phyloP scores from a whole-genome alignment of 805 yeast species.

The Schwanniomyces pseudopolymorphus region DNA sequence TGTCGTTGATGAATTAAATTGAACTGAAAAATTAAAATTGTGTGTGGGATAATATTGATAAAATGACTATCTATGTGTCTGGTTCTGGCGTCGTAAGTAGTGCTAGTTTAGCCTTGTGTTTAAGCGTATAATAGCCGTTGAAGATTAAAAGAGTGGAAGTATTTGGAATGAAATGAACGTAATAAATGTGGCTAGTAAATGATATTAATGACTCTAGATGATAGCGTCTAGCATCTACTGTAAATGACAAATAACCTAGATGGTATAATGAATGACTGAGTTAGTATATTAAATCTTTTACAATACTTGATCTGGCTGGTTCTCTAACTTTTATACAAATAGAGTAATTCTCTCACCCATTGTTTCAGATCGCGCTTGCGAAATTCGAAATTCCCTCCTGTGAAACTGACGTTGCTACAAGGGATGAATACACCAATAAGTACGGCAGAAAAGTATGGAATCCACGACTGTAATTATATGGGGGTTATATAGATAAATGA shows the following conservation, averaged over 20 bases:
- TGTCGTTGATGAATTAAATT: background rate
- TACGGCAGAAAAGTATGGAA: background rate
- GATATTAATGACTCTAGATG: background rate
- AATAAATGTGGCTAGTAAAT: background rate
- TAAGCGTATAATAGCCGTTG: background rate
- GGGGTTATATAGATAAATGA: no score
- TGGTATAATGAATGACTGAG: background rate
- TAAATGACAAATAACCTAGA: background rate
- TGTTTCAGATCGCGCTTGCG: conserved; percentile 2
- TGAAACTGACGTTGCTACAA: background rate
- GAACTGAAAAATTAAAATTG: background rate
- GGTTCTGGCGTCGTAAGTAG: background rate
- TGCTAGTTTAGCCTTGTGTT: background rate
- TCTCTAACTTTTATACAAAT: conserved; percentile 4
- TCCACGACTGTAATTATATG: no score
- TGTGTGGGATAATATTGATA: no score
- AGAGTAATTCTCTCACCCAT: background rate
- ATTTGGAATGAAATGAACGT: background rate
- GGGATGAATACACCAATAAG: background rate
- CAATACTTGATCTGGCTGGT: background rate
- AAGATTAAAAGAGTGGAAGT: background rate
- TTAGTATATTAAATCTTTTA: background rate
- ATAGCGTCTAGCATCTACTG: background rate
- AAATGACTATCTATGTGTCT: no score
- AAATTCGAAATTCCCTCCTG: conserved; percentile 1